phyloP scores from a whole-genome alignment of 805 yeast genomes.

The Yarrowia phangngaensis region DNA sequence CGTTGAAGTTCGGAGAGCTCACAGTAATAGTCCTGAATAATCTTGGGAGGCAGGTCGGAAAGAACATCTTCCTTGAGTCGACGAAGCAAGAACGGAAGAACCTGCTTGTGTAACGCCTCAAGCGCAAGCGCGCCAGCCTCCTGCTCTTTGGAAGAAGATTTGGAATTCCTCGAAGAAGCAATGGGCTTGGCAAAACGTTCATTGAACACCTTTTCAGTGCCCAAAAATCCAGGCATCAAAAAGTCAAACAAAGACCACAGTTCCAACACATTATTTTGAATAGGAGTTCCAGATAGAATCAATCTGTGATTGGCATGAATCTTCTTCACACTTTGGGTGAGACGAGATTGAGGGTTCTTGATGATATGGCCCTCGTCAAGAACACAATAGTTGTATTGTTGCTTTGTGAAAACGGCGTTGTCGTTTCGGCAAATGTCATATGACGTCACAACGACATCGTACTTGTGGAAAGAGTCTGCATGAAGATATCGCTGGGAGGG shows the following conservation, averaged over 20 bases:
- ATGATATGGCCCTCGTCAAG: conserved; percentile 97
- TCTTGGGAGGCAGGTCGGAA: conserved; percentile 95
- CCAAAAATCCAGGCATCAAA: conserved; percentile 97
- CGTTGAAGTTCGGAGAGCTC: conserved; percentile 89
- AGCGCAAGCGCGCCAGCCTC: conserved; percentile 95
- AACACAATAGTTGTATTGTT: conserved; percentile 88
- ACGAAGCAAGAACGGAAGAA: conserved; percentile 91
- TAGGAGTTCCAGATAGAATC: conserved; percentile 94
- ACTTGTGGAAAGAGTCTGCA: conserved; percentile 49
- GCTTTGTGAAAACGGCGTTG: conserved; percentile 54
- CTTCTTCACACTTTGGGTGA: conserved; percentile 81
- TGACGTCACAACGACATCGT: conserved; percentile 89
- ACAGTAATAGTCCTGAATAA: conserved; percentile 96
- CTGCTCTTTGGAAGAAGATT: conserved; percentile 87
- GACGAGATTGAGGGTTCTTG: conserved; percentile 82
- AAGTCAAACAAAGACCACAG: conserved; percentile 97
- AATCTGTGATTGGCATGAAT: conserved; percentile 84
- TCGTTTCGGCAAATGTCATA: conserved; percentile 97
- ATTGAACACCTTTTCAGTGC: conserved; percentile 89
- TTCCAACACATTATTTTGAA: conserved; percentile 93
- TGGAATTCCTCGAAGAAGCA: conserved; percentile 85
- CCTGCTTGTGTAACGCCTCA: conserved; percentile 95
- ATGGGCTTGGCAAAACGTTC: conserved; percentile 97
- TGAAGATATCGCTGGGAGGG: conserved; percentile 66
- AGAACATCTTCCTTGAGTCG: conserved; percentile 94